phyloP scores from a whole-genome alignment of 2,329 filamentous ascomycete genomes.

The Macrophomina pseudophaseolina region DNA sequence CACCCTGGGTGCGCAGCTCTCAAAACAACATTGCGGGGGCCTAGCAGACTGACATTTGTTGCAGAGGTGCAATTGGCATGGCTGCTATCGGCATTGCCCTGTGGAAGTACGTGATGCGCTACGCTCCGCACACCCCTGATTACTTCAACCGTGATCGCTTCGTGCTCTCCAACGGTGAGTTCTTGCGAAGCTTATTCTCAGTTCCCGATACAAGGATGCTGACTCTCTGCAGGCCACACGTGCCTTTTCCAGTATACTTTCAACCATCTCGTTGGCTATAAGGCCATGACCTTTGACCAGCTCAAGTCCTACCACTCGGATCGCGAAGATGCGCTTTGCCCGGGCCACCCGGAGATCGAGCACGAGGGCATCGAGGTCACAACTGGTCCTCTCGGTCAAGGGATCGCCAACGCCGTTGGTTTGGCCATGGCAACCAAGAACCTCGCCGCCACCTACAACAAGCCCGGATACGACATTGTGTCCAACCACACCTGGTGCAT shows the following conservation, averaged over 20 bases:
- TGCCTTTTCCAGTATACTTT: conserved; percentile 62
- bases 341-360: conserved; percentile 64
- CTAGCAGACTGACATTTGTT: conserved; percentile 15
- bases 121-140: conserved; percentile 59
- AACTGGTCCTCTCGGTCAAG: conserved; percentile 64
- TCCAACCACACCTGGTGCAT: conserved; percentile 62
- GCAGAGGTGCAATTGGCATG: conserved; percentile 63
- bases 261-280: conserved; percentile 60
- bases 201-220: neutral
- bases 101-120: conserved; percentile 68
- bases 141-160: conserved; percentile 69
- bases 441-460: conserved; percentile 60
- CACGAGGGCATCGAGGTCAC: conserved; percentile 64
- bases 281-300: conserved; percentile 61
- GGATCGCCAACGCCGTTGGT: conserved; percentile 65
- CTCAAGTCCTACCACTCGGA: conserved; percentile 61
- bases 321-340: conserved; percentile 57
- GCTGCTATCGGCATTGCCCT: conserved; percentile 66
- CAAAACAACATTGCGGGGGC: neutral
- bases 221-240: conserved; percentile 49
- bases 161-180: conserved; percentile 62
- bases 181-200: neutral
- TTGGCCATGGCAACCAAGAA: conserved; percentile 64
- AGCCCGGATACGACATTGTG: conserved; percentile 54
- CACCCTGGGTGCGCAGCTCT: conserved; percentile 63